Percentiles rank a stretch among this genome's conserved stretches.
Evolutionary conservation across 2,329 filamentous ascomycete genomes (phyloP).

Genomic region (Penicillium paneum): DNA sequence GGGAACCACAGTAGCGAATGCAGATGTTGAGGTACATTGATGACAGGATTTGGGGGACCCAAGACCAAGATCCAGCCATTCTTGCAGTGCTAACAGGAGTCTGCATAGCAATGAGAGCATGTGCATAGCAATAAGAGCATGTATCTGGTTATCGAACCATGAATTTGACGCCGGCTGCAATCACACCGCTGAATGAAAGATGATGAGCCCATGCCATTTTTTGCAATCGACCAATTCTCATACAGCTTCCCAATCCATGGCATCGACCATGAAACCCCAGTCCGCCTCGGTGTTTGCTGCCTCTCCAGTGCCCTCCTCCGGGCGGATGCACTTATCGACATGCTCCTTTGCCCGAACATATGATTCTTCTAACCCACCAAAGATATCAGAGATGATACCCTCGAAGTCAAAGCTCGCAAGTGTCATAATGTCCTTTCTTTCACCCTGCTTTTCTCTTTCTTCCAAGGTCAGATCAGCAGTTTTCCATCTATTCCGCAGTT

Average conservation of each 20-base stretch:
- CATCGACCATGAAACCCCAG: conserved; percentile 59
- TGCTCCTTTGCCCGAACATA: conserved; percentile 52
- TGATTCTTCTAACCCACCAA: conserved; percentile 59
- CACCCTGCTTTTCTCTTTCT: conserved; percentile 24
- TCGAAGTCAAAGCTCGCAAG: conserved; percentile 62
- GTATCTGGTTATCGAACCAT: not conserved
- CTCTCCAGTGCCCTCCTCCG: conserved; percentile 10
- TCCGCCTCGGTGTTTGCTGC: conserved; percentile 40
- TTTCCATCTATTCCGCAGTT: conserved; percentile 71
- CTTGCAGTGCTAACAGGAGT: not conserved
- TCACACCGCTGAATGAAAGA: not conserved
- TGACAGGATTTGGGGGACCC: not conserved
- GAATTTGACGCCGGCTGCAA: not conserved
- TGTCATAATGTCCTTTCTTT: conserved; percentile 30
- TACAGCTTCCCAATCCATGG: conserved; percentile 57
- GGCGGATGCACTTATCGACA: conserved; percentile 35
- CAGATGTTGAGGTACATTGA: not conserved
- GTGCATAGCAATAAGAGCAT: not conserved
- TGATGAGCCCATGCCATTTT: not conserved
- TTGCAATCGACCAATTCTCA: conserved; percentile 8
- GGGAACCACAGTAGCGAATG: not conserved
- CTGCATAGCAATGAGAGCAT: not conserved
- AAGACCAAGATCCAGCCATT: not conserved
- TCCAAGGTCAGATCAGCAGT: conserved; percentile 53
- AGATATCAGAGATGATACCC: conserved; percentile 56